phyloP scores from a whole-genome alignment of 257 asterid genomes.

The Penstemon newberryi region DNA sequence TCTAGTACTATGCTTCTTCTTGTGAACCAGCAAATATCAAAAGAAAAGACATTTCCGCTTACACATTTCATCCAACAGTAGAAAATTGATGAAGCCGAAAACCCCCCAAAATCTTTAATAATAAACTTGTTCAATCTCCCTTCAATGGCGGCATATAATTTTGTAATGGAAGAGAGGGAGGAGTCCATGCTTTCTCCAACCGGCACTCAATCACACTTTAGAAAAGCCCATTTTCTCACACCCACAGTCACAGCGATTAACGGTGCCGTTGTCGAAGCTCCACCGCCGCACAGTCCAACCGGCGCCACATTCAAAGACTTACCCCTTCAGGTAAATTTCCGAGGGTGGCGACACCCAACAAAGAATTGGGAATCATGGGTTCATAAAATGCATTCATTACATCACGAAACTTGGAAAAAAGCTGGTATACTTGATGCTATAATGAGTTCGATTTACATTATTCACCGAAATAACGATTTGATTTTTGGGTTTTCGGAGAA shows the following conservation, averaged over 20 bases:
- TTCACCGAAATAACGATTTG: conserved; percentile 17
- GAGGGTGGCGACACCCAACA: no score
- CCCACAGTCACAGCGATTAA: conserved; percentile 25
- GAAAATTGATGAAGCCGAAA: no score
- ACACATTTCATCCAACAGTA: no score
- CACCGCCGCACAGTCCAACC: not conserved
- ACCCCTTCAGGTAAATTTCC: conserved; percentile 1
- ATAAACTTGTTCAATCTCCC: no score
- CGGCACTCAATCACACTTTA: not conserved
- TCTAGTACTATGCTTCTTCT: no score
- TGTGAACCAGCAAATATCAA: no score
- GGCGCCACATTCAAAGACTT: not conserved
- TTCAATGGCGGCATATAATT: not conserved
- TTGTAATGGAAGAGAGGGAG: conserved; percentile 24
- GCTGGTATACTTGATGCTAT: conserved; percentile 39
- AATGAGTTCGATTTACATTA: conserved; percentile 8
- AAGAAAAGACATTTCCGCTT: no score
- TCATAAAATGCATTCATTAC: not conserved
- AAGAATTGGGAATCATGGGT: no score
- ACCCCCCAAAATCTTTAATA: no score
- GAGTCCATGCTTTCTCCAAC: conserved; percentile 26
- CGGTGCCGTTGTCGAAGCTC: not conserved
- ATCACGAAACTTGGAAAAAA: conserved; percentile 29
- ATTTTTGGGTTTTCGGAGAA: conserved; percentile 29
- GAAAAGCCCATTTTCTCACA: conserved; percentile 31